Conservation (phyloP, 495 filamentous ascomycete species). For the Penicillium goetzii region DNA sequence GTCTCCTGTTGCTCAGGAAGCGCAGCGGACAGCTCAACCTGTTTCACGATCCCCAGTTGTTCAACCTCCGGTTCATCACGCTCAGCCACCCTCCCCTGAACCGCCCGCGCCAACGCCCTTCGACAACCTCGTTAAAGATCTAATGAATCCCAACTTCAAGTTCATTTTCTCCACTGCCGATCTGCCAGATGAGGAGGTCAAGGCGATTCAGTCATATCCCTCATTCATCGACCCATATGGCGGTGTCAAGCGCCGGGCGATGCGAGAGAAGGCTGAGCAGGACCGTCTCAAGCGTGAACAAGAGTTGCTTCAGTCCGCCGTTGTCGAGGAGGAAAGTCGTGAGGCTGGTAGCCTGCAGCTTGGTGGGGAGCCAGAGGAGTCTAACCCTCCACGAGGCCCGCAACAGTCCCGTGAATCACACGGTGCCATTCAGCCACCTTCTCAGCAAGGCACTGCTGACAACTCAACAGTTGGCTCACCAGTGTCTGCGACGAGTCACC, state of each 20-base stretch:
- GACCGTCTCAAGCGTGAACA: constrained; percentile 67
- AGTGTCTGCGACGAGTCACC: constrained; percentile 53
- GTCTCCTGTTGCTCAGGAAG: constrained; percentile 31
- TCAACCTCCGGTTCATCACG: constrained; percentile 22
- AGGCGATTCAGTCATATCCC: constrained; percentile 64
- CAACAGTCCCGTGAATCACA: constrained; percentile 49
- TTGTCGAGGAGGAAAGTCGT: constrained; percentile 58
- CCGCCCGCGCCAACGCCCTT: constrained; percentile 43
- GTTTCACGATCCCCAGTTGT: constrained; percentile 31
- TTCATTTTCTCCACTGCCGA: constrained; percentile 61
- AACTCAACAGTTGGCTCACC: constrained; percentile 51
- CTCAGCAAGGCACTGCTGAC: constrained; percentile 61
- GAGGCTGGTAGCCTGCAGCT: constrained; percentile 87
- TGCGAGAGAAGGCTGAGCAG: constrained; percentile 67
- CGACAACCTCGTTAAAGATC: constrained; percentile 54
- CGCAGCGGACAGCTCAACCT: constrained; percentile 29
- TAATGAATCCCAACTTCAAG: constrained; percentile 60
- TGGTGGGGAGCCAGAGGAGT: constrained; percentile 86
- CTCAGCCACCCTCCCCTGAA: constrained; percentile 29
- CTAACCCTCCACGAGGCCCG: constrained; percentile 53
- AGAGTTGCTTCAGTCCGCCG: constrained; percentile 54
- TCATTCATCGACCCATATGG: constrained; percentile 81
- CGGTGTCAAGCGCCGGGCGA: constrained; percentile 72
- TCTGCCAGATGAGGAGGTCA: constrained; percentile 57
- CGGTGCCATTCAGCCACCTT: constrained; percentile 72